Percentiles rank a stretch among this genome's conserved stretches.
These are phyloP conservation scores for Pestalotiopsis sp. DNA, from an alignment of 2,329 filamentous ascomycete species.

Conservation along the genomic window DNA sequence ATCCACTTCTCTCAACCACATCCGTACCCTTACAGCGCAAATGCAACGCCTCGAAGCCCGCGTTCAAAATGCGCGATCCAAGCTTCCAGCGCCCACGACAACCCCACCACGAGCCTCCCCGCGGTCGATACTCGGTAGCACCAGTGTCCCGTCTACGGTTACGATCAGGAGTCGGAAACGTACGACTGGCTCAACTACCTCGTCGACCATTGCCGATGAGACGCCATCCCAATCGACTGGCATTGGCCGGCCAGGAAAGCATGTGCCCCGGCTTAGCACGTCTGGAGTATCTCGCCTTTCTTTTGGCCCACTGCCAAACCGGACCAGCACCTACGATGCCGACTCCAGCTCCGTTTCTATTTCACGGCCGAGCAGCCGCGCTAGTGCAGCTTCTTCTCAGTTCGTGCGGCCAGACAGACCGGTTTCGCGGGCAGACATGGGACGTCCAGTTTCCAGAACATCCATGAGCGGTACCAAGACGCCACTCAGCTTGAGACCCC, in stretches of 20 bases:
- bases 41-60: slow-evolving; percentile 96
- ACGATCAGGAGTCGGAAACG: slow-evolving; percentile 73
- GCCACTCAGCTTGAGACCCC: slow-evolving; percentile 66
- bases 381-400: slow-evolving; percentile 52
- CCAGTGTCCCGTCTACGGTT: slow-evolving; percentile 56
- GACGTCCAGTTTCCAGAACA: slow-evolving; percentile 67
- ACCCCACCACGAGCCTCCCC: slow-evolving; percentile 85
- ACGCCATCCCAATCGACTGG: slow-evolving; percentile 52
- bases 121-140: slow-evolving; percentile 48
- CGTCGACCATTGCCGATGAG: slow-evolving; percentile 50
- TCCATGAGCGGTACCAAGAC: slow-evolving; percentile 65
- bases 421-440: slow-evolving; percentile 56
- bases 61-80: slow-evolving; percentile 88
- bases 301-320: slow-evolving; percentile 63
- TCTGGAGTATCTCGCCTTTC: slow-evolving; percentile 66
- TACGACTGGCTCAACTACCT: slow-evolving; percentile 57
- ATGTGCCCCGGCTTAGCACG: slow-evolving; percentile 61
- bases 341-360: slow-evolving; percentile 41
- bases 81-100: slow-evolving; percentile 78
- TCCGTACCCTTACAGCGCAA: slow-evolving; percentile 90
- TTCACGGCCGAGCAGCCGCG: slow-evolving; percentile 74
- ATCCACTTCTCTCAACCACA: slow-evolving; percentile 82
- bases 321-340: slow-evolving; percentile 46
- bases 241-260: slow-evolving; percentile 42
- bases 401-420: slow-evolving; percentile 49